These are phyloP conservation scores for Thalassiosira hispida DNA, from an alignment of 352 stramenopile species.

Conservation along the genomic window DNA sequence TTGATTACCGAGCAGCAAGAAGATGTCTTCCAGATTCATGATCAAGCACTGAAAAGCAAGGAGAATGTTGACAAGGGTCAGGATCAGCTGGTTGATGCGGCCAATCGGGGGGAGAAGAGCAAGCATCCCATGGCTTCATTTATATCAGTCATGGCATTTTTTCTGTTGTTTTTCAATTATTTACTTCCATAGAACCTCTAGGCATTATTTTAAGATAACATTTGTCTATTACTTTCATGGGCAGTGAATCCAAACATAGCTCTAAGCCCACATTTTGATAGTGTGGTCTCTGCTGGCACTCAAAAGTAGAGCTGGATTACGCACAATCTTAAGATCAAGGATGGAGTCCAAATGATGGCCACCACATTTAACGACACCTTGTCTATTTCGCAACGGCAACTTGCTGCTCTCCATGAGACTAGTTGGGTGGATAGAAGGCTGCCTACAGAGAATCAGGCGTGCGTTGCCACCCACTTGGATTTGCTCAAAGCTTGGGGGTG, in stretches of 20 bases:
- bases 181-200: slow-evolving; percentile 50
- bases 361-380: slow-evolving; percentile 89
- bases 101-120: slow-evolving; percentile 62
- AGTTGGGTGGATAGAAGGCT: slow-evolving; percentile 47
- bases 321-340: slow-evolving; percentile 93
- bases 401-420: slow-evolving; percentile 82
- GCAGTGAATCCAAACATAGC: slow-evolving; percentile 7
- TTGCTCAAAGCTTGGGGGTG: slow-evolving; percentile 72
- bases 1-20: slow-evolving; percentile 79
- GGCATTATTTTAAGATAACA: background rate
- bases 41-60: slow-evolving; percentile 69
- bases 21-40: slow-evolving; percentile 73
- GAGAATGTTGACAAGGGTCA: slow-evolving; percentile 79
- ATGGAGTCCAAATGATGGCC: slow-evolving; percentile 93
- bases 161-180: slow-evolving; percentile 78
- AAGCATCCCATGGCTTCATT: slow-evolving; percentile 78
- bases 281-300: slow-evolving; percentile 93
- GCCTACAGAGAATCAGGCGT: slow-evolving; percentile 75
- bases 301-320: slow-evolving; percentile 91
- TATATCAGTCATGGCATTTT: slow-evolving; percentile 65
- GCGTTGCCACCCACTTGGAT: slow-evolving; percentile 55
- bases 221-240: slow-evolving; percentile 6
- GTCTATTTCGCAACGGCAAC: slow-evolving; percentile 87
- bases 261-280: slow-evolving; percentile 96
- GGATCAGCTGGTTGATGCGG: slow-evolving; percentile 76